Conservation (phyloP, 2,329 filamentous ascomycete species). For the Fusarium musae region DNA sequence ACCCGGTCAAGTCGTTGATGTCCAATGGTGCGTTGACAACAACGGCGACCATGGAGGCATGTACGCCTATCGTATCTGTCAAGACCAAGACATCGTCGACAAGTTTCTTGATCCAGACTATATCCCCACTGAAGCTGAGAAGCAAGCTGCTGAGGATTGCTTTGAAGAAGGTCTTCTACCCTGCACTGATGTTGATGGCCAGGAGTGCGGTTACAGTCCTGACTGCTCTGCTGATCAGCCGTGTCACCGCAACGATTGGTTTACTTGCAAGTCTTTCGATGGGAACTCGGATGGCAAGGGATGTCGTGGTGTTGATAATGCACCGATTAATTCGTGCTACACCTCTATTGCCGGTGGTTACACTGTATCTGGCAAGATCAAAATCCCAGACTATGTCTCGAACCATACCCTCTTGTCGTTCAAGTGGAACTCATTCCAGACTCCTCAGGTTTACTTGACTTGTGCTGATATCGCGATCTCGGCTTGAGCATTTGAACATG, state of each 20-base stretch:
- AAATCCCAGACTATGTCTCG: conserved; percentile 59
- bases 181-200: conserved; percentile 62
- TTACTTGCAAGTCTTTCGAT: conserved; percentile 61
- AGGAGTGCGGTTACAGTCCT: conserved; percentile 59
- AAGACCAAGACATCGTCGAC: conserved; percentile 61
- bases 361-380: conserved; percentile 63
- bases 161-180: conserved; percentile 59
- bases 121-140: conserved; percentile 61
- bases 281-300: conserved; percentile 46
- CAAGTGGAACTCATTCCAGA: conserved; percentile 67
- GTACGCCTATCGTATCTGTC: conserved; percentile 65
- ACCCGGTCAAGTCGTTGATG: conserved; percentile 58
- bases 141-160: conserved; percentile 64
- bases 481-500: neutral
- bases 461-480: conserved; percentile 64
- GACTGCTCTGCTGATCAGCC: conserved; percentile 58
- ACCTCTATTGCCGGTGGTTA: conserved; percentile 65
- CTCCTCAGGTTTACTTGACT: conserved; percentile 62
- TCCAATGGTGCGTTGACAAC: conserved; percentile 66
- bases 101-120: conserved; percentile 60
- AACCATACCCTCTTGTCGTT: conserved; percentile 63
- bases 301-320: conserved; percentile 60
- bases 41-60: conserved; percentile 68
- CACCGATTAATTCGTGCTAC: conserved; percentile 56
- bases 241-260: conserved; percentile 65